Evolutionary conservation across 2,329 filamentous ascomycete species (phyloP).

Genomic region (Sporothrix inflata): DNA sequence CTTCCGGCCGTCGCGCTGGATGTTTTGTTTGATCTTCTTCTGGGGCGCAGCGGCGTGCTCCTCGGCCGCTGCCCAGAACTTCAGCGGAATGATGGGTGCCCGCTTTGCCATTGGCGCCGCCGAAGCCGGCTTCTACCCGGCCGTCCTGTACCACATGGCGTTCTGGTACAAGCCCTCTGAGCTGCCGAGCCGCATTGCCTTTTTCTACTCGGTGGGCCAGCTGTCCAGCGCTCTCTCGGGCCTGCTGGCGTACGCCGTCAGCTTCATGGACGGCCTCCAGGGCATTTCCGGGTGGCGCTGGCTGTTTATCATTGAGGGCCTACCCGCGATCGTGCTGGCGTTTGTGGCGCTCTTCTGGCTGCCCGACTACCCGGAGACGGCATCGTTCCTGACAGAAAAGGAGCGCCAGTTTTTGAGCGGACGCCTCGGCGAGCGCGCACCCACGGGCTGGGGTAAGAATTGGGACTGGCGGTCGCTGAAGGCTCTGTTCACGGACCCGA

Average conservation of each 20-base stretch:
- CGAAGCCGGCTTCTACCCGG: conserved; percentile 44
- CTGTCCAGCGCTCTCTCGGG: conserved; percentile 43
- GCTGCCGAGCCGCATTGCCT: conserved; percentile 43
- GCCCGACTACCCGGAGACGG: conserved; percentile 80
- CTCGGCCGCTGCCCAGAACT: conserved; percentile 42
- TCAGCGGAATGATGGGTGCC: conserved; percentile 45
- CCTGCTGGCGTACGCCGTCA: conserved; percentile 44
- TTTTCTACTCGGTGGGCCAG: conserved; percentile 45
- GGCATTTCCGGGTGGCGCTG: conserved; percentile 62
- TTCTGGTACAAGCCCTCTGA: conserved; percentile 46
- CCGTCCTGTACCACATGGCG: conserved; percentile 45
- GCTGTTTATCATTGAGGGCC: conserved; percentile 69
- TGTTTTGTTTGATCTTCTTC: conserved; percentile 42
- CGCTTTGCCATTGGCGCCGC: conserved; percentile 45
- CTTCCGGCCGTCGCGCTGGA: conserved; percentile 42
- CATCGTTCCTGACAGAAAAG: conserved; percentile 70
- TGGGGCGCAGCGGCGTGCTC: conserved; percentile 45
- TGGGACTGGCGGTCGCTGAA: conserved; percentile 43
- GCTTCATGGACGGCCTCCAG: conserved; percentile 39
- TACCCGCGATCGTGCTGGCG: conserved; percentile 61
- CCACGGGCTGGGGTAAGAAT: conserved; percentile 39
- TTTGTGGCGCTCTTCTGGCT: conserved; percentile 70
- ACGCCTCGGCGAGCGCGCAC: conserved; percentile 45
- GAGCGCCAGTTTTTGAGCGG: conserved; percentile 76
- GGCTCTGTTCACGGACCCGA: conserved; percentile 41